Evolutionary conservation across 345 rosid genomes (phyloP), one percentile per base, ranked within the genome.

Genomic region (Pistacia atlantica): DNA sequence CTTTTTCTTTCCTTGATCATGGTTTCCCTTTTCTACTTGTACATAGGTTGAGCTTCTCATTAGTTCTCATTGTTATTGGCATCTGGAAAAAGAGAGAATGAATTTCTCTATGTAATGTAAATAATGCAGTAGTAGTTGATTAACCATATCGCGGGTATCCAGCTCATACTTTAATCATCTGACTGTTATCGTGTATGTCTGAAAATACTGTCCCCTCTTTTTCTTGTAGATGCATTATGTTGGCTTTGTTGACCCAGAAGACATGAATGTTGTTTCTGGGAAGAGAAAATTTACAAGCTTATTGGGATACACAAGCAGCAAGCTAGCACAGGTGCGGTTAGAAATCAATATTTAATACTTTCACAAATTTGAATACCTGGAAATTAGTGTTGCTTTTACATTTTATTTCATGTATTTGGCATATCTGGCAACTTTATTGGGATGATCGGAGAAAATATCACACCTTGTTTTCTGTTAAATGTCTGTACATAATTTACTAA

Each of bases 161-260:
- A 37, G 67, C 11, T 66, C 49, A 35, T 78, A 61, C 71, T 73
- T 80, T 16, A 77, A 67, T 13, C 42, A 33, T 62, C 52, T 42
- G 60, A 17, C 20, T 63, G 61, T 64, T 75, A 67, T 62, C 31
- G 38, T 77, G 45, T 65, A 78, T 67, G 37, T 11, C 18, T 73
- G 69, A 61, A 68, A 55, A 33, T 64, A 48, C 63, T 74, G 42
- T 61, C 73, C 59, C 63, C 67, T 57, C 46, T 55, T 77, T 61
- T 75, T 76, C 57, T 18, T 80, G 83, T 73, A 96, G 98, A 93
- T 95, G 97, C 98, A 95, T 81, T 86, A 91, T 76, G 89, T 95
- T 35, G 97, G 98, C 78, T 91, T 90, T 72, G 92, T 93, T 81
- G 93, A 93, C 80, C 87, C 95, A 12, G 94, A 93, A 79, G 98